Conservation (phyloP, 176 grass and related monocot species). For the Rhynchospora pubera region DNA sequence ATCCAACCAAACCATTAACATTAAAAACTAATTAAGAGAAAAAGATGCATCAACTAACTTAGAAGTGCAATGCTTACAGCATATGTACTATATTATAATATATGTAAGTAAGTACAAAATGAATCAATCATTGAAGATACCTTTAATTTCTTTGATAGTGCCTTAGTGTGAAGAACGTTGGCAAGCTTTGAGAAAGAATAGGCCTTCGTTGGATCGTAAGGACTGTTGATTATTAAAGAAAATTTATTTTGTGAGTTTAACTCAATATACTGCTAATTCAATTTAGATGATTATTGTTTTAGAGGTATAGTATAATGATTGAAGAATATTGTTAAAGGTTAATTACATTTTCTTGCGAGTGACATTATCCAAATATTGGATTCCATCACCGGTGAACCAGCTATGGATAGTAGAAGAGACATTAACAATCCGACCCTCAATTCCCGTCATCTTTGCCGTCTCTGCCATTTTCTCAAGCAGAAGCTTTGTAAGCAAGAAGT, state of each 20-base stretch:
- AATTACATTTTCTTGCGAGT: slow-evolving; percentile 61
- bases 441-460: slow-evolving; percentile 59
- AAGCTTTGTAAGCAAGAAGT: slow-evolving; percentile 77
- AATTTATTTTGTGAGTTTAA: no score
- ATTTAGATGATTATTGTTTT: not conserved
- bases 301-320: not conserved
- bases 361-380: slow-evolving; percentile 70
- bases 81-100: not conserved
- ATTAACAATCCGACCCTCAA: slow-evolving; percentile 79
- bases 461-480: slow-evolving; percentile 67
- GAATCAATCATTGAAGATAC: not conserved
- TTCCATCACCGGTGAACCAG: slow-evolving; percentile 77
- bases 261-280: no score
- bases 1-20: not conserved
- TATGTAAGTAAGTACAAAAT: not conserved
- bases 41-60: slow-evolving; percentile 15
- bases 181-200: slow-evolving; percentile 96
- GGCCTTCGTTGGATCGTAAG: slow-evolving; percentile 73
- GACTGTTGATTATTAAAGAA: slow-evolving; percentile 29
- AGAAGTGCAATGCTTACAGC: slow-evolving; percentile 13
- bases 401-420: slow-evolving; percentile 80
- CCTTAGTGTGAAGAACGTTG: slow-evolving; percentile 82
- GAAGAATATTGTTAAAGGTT: not conserved
- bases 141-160: slow-evolving; percentile 46
- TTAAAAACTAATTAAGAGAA: slow-evolving; percentile 14